Base-by-base conservation (phyloP, 495 filamentous ascomycete genomes). In the Xylaria venustula region DNA sequence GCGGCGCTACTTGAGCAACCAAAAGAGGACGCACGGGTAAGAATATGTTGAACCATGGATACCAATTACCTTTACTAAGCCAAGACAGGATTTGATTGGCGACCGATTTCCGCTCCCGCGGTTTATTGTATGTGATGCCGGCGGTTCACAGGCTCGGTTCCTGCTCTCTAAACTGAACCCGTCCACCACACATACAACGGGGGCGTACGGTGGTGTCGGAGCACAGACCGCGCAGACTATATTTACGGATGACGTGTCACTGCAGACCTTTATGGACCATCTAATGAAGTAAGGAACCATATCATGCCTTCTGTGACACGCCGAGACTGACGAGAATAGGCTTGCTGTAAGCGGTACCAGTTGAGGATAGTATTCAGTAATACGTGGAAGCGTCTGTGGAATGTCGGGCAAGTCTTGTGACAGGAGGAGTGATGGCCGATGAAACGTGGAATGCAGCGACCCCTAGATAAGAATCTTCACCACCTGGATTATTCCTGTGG, bases 181-280 rank as follows among this genome's bases (percentile, higher is more conserved):
- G 6, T 95, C 90, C 1, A 99, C 95, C 12, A 98, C 95, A n/a
- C 94, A 99, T 72, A 96, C 93, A 12, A 91, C 89, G 0, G 90
- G 91, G 47, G 88, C 90, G 7, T 97, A 96, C 65, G 94, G 95
- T 55, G 93, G 92, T 61, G 88, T 90, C 26, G 82, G 82, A 42
- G 83, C 89, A 19, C 91, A 96, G 68, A 93, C 89, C 20, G 92
- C 94, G 32, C 95, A 98, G 77, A 99, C 95, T 14, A 98, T 99
- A 65, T 99, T 99, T 76, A 99, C 95, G 2, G 95, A 99, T 68
- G 95, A 99, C 76, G 95, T 99, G 53, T 97, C 92, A 22, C 78
- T 99, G 70, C 94, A 98, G 75, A 98, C 93, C 7, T 99, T 99
- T 71, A 99, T 98, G 94, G 95, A 99, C 64, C 91, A 96, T 79